Evolutionary conservation across 768 basidiomycete genomes (phyloP).

Genomic region (Pleurotus tuoliensis): DNA sequence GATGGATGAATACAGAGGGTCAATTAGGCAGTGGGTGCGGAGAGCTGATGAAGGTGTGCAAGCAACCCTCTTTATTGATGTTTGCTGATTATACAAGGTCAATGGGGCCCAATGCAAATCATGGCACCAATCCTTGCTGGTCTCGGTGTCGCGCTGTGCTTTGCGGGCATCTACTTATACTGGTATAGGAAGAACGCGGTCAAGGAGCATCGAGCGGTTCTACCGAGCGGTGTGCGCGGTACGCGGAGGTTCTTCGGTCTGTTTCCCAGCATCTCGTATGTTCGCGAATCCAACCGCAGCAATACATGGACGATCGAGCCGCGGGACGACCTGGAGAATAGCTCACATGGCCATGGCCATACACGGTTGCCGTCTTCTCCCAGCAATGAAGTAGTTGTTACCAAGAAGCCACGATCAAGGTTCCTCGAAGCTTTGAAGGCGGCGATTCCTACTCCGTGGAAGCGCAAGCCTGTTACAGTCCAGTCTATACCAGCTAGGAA

Average conservation of each 20-base stretch:
- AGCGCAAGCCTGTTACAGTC: constrained; percentile 2
- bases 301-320: constrained; percentile 8
- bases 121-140: constrained; percentile 3
- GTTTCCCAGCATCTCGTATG: constrained; percentile 1
- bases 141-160: neutral
- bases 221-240: constrained; percentile 1
- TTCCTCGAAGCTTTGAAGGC: neutral
- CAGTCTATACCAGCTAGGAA: neutral
- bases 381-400: neutral
- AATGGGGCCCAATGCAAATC: constrained; percentile 6
- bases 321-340: neutral
- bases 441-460: constrained; percentile 1
- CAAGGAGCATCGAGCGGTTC: neutral
- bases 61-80: no score
- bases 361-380: neutral
- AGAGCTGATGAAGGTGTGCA: no score
- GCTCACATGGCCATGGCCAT: neutral
- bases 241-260: constrained; percentile 4
- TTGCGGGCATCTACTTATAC: neutral
- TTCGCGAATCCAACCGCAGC: constrained; percentile 4
- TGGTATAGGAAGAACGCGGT: neutral
- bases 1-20: no score
- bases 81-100: neutral
- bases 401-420: neutral
- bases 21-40: no score